Evolutionary conservation across 1,284 basidiomycete species (phyloP).

Genomic region (Hemileia vastatrix): DNA sequence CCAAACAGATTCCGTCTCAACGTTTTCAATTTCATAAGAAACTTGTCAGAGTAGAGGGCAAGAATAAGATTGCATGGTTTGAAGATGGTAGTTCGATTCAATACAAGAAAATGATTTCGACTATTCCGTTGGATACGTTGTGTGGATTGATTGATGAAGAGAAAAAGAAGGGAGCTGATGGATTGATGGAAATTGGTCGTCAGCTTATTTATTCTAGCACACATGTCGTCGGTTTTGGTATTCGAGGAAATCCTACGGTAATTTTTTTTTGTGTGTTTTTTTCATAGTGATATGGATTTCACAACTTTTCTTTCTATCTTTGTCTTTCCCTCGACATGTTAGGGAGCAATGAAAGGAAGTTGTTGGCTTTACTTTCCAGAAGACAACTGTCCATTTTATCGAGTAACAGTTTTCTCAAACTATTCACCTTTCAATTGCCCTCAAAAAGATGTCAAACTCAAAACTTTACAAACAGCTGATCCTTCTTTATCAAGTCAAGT

Average conservation of each 20-base stretch:
- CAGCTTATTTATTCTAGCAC: conserved; percentile 50
- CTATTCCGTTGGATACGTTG: conserved; percentile 49
- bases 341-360: conserved; percentile 41
- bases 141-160: conserved; percentile 44
- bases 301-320: neutral
- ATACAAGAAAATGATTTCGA: conserved; percentile 49
- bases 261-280: neutral
- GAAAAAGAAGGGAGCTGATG: conserved; percentile 38
- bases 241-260: conserved; percentile 45
- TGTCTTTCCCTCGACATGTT: neutral
- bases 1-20: conserved; percentile 47
- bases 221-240: conserved; percentile 51
- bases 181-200: too few relatives aligned
- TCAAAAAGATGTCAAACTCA: conserved; percentile 44
- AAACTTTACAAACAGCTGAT: conserved; percentile 49
- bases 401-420: conserved; percentile 52
- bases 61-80: conserved; percentile 46
- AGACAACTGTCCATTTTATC: conserved; percentile 51
- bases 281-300: neutral
- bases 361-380: conserved; percentile 48
- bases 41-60: conserved; percentile 46
- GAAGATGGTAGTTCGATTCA: conserved; percentile 47
- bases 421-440: conserved; percentile 52
- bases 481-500: conserved; percentile 43
- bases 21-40: conserved; percentile 46